Percentiles rank a stretch among this genome's conserved stretches.
phyloP scores from a whole-genome alignment of 1,284 basidiomycete species.

The Meira nashicola region DNA sequence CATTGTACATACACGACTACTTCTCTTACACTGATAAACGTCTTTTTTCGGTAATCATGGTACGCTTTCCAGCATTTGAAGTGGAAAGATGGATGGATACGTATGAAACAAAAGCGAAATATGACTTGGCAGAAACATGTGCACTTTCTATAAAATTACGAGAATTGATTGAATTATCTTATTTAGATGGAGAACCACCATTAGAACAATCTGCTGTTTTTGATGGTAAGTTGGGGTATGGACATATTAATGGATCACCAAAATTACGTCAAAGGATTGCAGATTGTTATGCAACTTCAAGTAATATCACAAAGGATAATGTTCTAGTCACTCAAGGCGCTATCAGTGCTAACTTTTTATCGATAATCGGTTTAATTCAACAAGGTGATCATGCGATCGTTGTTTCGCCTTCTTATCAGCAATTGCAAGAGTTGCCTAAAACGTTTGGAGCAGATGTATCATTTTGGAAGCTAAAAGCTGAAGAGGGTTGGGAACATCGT shows the following conservation, averaged over 20 bases:
- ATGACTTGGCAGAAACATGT: conserved; percentile 15
- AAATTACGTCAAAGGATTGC: conserved; percentile 12
- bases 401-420: conserved; percentile 13
- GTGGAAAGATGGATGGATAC: conserved; percentile 17
- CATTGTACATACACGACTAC: too few species aligned
- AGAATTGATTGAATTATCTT: conserved; percentile 5
- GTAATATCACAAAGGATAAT: conserved; percentile 2
- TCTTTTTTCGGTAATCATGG: conserved; percentile 4
- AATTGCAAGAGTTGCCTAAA: conserved; percentile 12
- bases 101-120: conserved; percentile 7
- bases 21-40: background rate
- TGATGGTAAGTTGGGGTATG: conserved; percentile 4
- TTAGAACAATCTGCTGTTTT: conserved; percentile 5
- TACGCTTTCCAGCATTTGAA: conserved; percentile 6
- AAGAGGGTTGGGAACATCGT: conserved; percentile 9
- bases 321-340: conserved; percentile 13
- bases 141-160: conserved; percentile 5
- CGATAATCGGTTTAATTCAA: conserved; percentile 7
- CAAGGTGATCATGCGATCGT: conserved; percentile 7
- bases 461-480: conserved; percentile 8
- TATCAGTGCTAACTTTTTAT: conserved; percentile 16
- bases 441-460: conserved; percentile 12
- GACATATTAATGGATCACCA: conserved; percentile 11
- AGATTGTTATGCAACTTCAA: conserved; percentile 1
- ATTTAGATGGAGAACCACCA: background rate